Conservation (phyloP, 306 rosid species). For the Pterocarpus santalinus region DNA sequence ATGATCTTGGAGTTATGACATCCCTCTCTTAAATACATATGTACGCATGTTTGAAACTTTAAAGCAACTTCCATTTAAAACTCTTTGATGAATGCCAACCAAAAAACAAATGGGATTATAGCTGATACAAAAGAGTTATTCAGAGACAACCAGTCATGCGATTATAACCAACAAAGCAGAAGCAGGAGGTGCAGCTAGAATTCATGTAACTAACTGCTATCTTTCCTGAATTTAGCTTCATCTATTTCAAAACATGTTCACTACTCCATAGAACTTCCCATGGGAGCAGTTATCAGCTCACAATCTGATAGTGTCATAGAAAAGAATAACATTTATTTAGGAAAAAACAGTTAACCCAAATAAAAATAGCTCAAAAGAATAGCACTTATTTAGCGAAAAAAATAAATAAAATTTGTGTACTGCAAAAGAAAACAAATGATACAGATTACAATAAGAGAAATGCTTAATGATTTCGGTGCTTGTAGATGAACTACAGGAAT, state of each 20-base stretch:
- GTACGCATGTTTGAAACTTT: neutral
- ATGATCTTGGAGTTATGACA: conserved; percentile 1
- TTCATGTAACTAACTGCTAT: conserved; percentile 4
- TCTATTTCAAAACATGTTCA: neutral
- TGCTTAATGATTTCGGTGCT: conserved; percentile 24
- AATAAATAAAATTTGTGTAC: conserved; percentile 4
- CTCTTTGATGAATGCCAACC: neutral
- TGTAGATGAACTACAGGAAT: conserved; percentile 12
- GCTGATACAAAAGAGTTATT: conserved; percentile 11
- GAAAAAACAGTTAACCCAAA: conserved; percentile 7
- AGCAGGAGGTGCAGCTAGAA: conserved; percentile 23
- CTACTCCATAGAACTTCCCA: neutral
- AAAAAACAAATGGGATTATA: neutral
- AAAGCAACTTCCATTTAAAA: conserved; percentile 8
- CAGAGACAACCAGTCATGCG: neutral
- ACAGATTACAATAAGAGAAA: conserved; percentile 10
- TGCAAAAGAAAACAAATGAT: conserved; percentile 9
- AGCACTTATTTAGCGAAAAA: neutral
- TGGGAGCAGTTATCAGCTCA: neutral
- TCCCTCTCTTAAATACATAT: neutral
- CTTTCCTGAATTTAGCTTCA: conserved; percentile 8
- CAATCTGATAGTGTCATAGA: neutral
- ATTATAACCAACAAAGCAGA: conserved; percentile 23
- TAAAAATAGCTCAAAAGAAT: neutral
- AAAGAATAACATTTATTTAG: neutral